phyloP scores from a whole-genome alignment of 2,329 filamentous ascomycete species.

The Epichloe hybrida region DNA sequence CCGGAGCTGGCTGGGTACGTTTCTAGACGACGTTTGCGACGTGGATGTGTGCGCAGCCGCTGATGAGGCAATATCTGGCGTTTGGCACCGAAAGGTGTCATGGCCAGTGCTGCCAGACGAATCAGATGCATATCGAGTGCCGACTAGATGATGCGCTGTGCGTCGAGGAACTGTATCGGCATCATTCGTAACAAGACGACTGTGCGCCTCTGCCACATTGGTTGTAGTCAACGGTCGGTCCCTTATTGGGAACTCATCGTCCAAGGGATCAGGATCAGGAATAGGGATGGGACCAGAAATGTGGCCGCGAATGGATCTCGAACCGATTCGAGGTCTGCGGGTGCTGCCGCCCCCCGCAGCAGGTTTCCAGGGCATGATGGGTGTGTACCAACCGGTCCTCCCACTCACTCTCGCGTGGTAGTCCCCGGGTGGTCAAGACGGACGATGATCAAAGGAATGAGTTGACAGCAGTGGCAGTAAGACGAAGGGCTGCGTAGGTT shows the following conservation, averaged over 20 bases:
- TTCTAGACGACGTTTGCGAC: neutral
- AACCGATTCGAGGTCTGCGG: conserved; percentile 14
- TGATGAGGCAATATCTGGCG: neutral
- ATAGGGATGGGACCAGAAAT: conserved; percentile 51
- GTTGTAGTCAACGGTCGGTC: conserved; percentile 24
- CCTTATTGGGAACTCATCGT: conserved; percentile 42
- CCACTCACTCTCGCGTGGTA: no score
- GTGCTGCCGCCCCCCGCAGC: conserved; percentile 20
- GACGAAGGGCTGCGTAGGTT: no score
- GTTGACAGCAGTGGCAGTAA: neutral
- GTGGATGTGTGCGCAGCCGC: neutral
- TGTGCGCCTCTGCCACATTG: conserved; percentile 11
- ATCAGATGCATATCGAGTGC: neutral
- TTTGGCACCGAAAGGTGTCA: neutral
- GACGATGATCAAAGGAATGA: neutral
- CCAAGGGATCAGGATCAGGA: conserved; percentile 25
- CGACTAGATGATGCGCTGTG: neutral
- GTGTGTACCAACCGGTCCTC: neutral
- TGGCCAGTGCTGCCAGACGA: neutral
- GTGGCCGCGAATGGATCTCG: conserved; percentile 41
- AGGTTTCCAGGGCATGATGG: conserved; percentile 29
- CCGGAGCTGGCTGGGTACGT: neutral
- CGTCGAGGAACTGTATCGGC: neutral
- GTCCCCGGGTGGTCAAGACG: no score
- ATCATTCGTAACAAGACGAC: neutral